Evolutionary conservation across 768 basidiomycete genomes (phyloP).

Genomic region (Hysterangium stoloniferum): DNA sequence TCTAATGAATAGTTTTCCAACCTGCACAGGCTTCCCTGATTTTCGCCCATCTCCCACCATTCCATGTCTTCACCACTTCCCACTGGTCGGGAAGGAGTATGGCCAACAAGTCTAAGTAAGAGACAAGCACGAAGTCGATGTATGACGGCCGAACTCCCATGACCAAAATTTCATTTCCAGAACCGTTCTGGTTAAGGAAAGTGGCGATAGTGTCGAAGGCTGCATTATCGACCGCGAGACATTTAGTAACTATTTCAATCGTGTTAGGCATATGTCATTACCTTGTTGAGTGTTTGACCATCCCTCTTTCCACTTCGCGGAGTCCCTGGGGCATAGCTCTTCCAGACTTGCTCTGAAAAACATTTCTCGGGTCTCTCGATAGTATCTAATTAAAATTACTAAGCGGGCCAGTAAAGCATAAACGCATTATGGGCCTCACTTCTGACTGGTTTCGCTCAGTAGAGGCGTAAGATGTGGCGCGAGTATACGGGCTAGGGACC

Average conservation of each 20-base stretch:
- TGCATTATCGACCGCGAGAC: not conserved
- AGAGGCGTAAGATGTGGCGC: not conserved
- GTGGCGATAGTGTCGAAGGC: conserved; percentile 12
- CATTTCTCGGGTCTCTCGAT: not conserved
- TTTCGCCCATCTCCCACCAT: conserved; percentile 2
- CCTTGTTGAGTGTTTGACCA: not conserved
- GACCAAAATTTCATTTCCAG: conserved; percentile 24
- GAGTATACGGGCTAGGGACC: not conserved
- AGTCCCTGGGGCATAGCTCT: not conserved
- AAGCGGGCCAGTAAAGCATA: not conserved
- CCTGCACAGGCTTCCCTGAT: not conserved
- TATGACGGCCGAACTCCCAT: conserved; percentile 31
- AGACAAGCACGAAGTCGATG: conserved; percentile 30
- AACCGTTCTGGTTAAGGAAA: conserved; percentile 23
- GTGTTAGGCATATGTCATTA: not conserved
- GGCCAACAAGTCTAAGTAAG: not conserved
- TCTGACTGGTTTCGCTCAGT: not conserved
- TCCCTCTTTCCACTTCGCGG: not conserved
- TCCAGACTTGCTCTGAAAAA: not conserved
- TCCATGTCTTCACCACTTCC: conserved; percentile 2
- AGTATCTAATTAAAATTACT: not conserved
- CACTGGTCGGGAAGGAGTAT: not conserved
- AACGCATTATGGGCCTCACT: not conserved
- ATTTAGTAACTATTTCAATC: not conserved
- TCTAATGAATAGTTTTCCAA: not conserved